Percentiles rank a stretch among this genome's conserved stretches.
phyloP scores from a whole-genome alignment of 192 early-diverging fungal genomes.

The Mortierella alpina region DNA sequence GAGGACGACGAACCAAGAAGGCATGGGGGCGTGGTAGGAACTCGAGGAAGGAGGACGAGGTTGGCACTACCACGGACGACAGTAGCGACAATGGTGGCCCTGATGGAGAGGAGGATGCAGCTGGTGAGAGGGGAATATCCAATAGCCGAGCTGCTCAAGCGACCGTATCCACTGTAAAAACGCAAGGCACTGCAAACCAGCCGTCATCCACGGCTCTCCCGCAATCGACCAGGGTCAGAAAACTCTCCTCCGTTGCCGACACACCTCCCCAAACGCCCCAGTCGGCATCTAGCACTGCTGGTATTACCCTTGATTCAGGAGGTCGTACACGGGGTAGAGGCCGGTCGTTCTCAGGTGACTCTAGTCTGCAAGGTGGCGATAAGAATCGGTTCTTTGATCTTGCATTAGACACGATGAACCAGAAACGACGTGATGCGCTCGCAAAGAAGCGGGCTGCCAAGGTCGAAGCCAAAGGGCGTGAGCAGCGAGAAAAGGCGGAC shows the following conservation, averaged over 20 bases:
- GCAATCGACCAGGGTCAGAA: no score
- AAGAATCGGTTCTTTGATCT: conserved; percentile 33
- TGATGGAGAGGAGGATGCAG: no score
- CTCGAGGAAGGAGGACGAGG: conserved; percentile 37
- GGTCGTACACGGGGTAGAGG: conserved; percentile 13
- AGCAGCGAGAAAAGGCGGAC: conserved; percentile 4
- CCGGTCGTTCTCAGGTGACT: conserved; percentile 26
- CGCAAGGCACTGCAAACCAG: no score
- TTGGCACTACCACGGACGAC: conserved; percentile 4
- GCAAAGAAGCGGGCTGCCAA: conserved; percentile 20
- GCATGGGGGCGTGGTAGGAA: conserved; percentile 31
- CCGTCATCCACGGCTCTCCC: no score
- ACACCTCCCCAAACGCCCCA: no score
- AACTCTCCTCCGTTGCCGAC: no score
- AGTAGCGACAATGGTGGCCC: neutral
- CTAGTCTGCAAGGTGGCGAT: neutral
- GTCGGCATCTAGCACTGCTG: no score
- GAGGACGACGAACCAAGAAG: conserved; percentile 33
- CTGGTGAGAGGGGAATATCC: no score
- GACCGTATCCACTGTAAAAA: no score
- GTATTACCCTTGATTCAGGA: conserved; percentile 3
- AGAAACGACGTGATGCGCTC: conserved; percentile 26
- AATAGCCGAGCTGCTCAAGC: no score
- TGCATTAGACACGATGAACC: conserved; percentile 17
- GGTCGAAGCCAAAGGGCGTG: conserved; percentile 5